Base-by-base conservation (phyloP, 225 moss, liverwort and hornwort genomes). In the Sphagnum contortum region DNA sequence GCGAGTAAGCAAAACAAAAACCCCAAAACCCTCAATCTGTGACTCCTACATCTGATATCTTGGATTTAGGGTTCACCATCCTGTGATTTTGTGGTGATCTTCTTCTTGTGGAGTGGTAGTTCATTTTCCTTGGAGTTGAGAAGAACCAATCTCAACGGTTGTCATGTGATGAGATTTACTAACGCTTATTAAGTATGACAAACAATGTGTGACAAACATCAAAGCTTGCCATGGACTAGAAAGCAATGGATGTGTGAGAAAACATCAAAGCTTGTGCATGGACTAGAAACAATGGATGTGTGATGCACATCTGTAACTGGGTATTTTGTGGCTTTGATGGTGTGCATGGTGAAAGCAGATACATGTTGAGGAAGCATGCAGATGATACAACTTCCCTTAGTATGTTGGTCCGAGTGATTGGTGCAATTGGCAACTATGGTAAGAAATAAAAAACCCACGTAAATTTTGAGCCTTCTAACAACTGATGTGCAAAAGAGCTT, bases 351-450 rank as follows among this genome's bases (percentile, higher is more conserved):
- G 29, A 29, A 50, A 62, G 55, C 72, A 90, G 90, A 63, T 90
- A 87, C 70, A 85, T 91, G 84, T 70, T 91, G 48, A 79, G 77
- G 73, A 87, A 91, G 62, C 83, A 78, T 67, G 86, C 86, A 61
- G 91, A 91, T 70, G 91, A 91, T 64, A 91, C 88, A 62, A 87
- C 81, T 49, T 61, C 87, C 58, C 74, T 90, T 66, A 87, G 82
- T 66, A 68, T 87, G 73, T 77, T 91, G 44, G 86, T 84, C 65
- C 67, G 76, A 53, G 74, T 88, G 65, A 75, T 91, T 67, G 76
- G 81, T 61, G 72, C 77, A 3, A 73, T 81, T 62, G 88, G 81
- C 66, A 82, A 86, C 60, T 80, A 78, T 62, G 91, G 88, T 85
- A 70, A 86, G 76, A 48, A 48, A 29, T 29, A 0, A 29, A 29